Evolutionary conservation across 1,284 basidiomycete genomes (phyloP).

Genomic region (Ustilago curta): DNA sequence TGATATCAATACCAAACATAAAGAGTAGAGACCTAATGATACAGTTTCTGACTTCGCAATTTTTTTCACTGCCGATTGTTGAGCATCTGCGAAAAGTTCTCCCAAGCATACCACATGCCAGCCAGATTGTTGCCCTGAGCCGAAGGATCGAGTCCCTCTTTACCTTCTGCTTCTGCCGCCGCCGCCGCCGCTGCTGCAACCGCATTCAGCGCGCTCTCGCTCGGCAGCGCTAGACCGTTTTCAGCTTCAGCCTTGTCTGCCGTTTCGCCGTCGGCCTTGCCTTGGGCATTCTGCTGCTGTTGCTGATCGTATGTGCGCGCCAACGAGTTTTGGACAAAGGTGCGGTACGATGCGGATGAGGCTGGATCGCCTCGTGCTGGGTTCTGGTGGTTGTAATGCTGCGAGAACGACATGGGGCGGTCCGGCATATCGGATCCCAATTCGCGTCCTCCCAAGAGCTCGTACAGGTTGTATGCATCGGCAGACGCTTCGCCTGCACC

Average conservation of each 20-base stretch:
- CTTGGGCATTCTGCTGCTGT: conserved; percentile 27
- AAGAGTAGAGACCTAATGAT: conserved; percentile 12
- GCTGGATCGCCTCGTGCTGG: conserved; percentile 39
- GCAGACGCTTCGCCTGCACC: conserved; percentile 21
- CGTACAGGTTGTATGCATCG: conserved; percentile 44
- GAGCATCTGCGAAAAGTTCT: conserved; percentile 58
- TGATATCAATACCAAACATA: neutral
- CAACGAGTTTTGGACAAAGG: conserved; percentile 46
- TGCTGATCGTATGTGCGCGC: conserved; percentile 51
- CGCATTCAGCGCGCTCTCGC: conserved; percentile 47
- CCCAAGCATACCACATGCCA: conserved; percentile 50
- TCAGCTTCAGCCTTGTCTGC: conserved; percentile 16
- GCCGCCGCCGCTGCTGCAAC: conserved; percentile 44
- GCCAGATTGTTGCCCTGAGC: conserved; percentile 45
- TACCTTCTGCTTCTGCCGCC: conserved; percentile 25
- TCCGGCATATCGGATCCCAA: conserved; percentile 35
- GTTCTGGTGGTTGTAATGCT: conserved; percentile 55
- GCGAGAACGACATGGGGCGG: conserved; percentile 54
- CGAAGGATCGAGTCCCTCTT: conserved; percentile 28
- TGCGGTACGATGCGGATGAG: conserved; percentile 39
- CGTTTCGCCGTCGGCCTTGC: conserved; percentile 12
- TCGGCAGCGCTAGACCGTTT: conserved; percentile 33
- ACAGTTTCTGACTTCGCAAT: conserved; percentile 6
- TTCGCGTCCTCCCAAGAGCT: conserved; percentile 40
- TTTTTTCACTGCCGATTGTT: conserved; percentile 44